Evolutionary conservation across 148 eudicot genomes (phyloP), one percentile per base, ranked within the genome.

Genomic region (Beta vulgaris): DNA sequence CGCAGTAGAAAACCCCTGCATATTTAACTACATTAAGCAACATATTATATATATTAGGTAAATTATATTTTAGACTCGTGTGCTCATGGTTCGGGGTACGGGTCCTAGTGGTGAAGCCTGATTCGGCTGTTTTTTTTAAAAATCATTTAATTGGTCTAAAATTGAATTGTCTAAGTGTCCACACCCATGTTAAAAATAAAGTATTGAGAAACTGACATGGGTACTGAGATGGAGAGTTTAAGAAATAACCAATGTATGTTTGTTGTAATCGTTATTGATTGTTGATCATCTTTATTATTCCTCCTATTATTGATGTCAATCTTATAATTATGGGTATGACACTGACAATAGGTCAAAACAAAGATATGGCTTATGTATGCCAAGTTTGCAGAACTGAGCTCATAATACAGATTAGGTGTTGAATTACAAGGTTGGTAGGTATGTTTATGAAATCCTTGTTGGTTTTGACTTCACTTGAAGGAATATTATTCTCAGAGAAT

Each of bases 1-100:
- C 98, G 69, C 98, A 93, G 79, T 93, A 93, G 84, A 93, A 93
- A 32, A 93, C 98, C 32, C 98, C 93, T 91, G 94, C 87, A 85
- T 43, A 78, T 76, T 51, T n/a, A 36, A 29, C 32, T 40, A 48
- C 57, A 69, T 16, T 25, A 2, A 21, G 44, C 12, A 73, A 34
- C 36, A 35, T 37, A 18, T 9, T 21, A 3, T 23, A 23, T 68
- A 37, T 25, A 69, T 28, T n/a, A 51, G 9, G 1, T 51, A 51
- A 19, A 51, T 9, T 21, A 29, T 44, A 57, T 14, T 15, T 12
- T 0, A 29, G 21, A 28, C 62, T 51, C 58, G 58, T 10, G 18
- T 53, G 25, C 26, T 53, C 26, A 18, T 53, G 15, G n/a, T n/a
- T n/a, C n/a, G n/a, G n/a, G n/a, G n/a, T n/a, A n/a, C n/a, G n/a